A percentile compares a stretch with the other conserved stretches of the same genome.
Conservation (phyloP, 23 red algal species). For the Gracilaria gracilis region DNA sequence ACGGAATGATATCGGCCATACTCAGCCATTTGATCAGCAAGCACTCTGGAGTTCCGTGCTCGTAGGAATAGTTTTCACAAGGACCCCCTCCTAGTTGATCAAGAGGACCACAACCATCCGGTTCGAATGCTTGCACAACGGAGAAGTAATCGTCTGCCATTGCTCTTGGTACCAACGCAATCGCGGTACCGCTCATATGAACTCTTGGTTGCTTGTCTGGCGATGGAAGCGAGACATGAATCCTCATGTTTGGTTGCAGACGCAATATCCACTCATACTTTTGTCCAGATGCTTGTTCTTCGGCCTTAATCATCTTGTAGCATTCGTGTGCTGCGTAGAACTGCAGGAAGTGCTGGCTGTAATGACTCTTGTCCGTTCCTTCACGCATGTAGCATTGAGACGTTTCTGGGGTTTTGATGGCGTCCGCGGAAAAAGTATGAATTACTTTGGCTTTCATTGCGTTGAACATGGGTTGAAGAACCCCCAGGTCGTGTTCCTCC, state of each 20-base stretch:
- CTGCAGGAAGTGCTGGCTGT: conserved; percentile 46
- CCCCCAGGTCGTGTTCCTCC: conserved; percentile 47
- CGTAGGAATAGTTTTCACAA: conserved; percentile 65
- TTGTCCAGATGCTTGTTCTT: conserved; percentile 13
- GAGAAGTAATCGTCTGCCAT: conserved; percentile 65
- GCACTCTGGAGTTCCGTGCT: conserved; percentile 42
- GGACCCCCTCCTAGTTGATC: conserved; percentile 44
- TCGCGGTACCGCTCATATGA: conserved; percentile 64
- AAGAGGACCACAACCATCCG: conserved; percentile 22
- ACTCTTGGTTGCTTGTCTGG: conserved; percentile 29
- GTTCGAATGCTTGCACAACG: conserved; percentile 52
- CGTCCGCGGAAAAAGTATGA: conserved; percentile 14
- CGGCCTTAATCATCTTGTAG: conserved; percentile 38
- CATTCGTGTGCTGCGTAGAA: conserved; percentile 54
- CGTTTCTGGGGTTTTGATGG: background rate
- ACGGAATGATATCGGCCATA: conserved; percentile 49
- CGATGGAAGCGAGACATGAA: conserved; percentile 3
- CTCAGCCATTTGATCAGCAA: conserved; percentile 70
- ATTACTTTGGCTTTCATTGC: conserved; percentile 28
- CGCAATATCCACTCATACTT: conserved; percentile 60
- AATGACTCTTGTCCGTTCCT: conserved; percentile 7
- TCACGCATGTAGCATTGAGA: conserved; percentile 25
- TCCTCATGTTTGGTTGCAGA: conserved; percentile 64
- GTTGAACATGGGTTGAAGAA: conserved; percentile 50
- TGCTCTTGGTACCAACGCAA: conserved; percentile 39